Base-by-base conservation (phyloP, 208 protist genomes). In the Wallacemonas rigidus region DNA sequence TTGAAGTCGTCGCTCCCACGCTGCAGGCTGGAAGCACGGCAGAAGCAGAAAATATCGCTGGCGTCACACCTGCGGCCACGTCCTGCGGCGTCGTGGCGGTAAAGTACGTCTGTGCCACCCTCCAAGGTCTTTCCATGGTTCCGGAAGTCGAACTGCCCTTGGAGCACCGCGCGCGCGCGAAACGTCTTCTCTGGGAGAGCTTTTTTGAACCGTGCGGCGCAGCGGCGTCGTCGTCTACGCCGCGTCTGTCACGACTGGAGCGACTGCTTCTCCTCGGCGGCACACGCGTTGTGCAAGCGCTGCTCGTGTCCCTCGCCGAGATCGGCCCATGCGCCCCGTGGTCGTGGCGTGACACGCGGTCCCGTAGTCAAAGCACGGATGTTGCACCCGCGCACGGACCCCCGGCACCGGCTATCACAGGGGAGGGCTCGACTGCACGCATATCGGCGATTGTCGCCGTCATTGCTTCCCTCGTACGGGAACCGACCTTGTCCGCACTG, bases 281-380 rank as follows among this genome's bases (percentile, higher is more conserved):
- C 2, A 64, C 76, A 53, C 74, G 77, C 54, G 72, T 74, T 41
- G 51, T 88, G 6, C 68, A 67, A 36, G 69, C 77, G 1, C 72
- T 80, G 8, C 58, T 88, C 1, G 57, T 76, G 8, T 82, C 83
- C 11, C 78, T 91, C 9, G 77, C 79, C 35, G 82, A 89, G 45
- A 69, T 74, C 35, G 81, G 80, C 0, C 73, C 75, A 14, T 81
- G 72, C 54, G 78, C 72, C 36, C 76, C 80, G 50, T 91, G 86
- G 83, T 39, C 61, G 55, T 64, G 58, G 58, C 12, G 17, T 5
- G 6, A n/a, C 58, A 64, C 5, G 14, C 12, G 14, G 26, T 26
- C 26, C 0, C 26, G 26, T 26, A 26, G 26, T 26, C 26, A 26
- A 26, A 26, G 26, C 26, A 26, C 26, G 26, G 26, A 26, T 26